Evolutionary conservation across 805 yeast species (phyloP).

Genomic region (Metschnikowia borealis): DNA sequence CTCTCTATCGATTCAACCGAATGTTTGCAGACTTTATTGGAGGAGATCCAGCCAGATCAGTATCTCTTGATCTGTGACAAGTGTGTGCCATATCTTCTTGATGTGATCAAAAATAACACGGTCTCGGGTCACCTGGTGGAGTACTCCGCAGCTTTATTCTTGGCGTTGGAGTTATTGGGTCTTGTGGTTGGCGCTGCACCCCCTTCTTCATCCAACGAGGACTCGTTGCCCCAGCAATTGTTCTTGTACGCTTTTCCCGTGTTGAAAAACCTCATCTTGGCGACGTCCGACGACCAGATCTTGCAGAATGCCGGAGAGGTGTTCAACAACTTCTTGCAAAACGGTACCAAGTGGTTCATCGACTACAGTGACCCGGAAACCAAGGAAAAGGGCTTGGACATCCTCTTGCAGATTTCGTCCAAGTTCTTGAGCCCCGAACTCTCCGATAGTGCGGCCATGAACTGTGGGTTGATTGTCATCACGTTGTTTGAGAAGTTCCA

Average conservation of each 20-base stretch:
- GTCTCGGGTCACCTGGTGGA: constrained; percentile 29
- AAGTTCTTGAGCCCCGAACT: constrained; percentile 67
- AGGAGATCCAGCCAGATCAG: constrained; percentile 38
- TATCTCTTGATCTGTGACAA: constrained; percentile 47
- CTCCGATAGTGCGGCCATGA: constrained; percentile 77
- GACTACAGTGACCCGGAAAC: constrained; percentile 30
- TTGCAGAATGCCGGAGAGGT: constrained; percentile 76
- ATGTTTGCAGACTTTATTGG: constrained; percentile 59
- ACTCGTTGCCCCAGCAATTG: constrained; percentile 34
- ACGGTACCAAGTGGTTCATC: constrained; percentile 32
- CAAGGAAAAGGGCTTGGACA: constrained; percentile 45
- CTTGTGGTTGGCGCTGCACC: constrained; percentile 48
- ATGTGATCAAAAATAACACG: constrained; percentile 28
- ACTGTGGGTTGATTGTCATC: constrained; percentile 64
- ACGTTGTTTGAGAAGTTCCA: constrained; percentile 54
- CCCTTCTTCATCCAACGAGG: constrained; percentile 1
- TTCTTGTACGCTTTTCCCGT: constrained; percentile 43
- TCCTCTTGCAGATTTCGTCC: constrained; percentile 60
- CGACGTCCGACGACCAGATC: constrained; percentile 68
- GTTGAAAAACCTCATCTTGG: constrained; percentile 36
- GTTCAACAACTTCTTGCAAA: constrained; percentile 54
- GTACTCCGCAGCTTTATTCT: constrained; percentile 57
- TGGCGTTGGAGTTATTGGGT: constrained; percentile 55
- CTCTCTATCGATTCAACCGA: constrained; percentile 64
- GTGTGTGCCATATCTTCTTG: constrained; percentile 49